phyloP scores from a whole-genome alignment of 495 filamentous ascomycete species.

The Viridothelium virens region DNA sequence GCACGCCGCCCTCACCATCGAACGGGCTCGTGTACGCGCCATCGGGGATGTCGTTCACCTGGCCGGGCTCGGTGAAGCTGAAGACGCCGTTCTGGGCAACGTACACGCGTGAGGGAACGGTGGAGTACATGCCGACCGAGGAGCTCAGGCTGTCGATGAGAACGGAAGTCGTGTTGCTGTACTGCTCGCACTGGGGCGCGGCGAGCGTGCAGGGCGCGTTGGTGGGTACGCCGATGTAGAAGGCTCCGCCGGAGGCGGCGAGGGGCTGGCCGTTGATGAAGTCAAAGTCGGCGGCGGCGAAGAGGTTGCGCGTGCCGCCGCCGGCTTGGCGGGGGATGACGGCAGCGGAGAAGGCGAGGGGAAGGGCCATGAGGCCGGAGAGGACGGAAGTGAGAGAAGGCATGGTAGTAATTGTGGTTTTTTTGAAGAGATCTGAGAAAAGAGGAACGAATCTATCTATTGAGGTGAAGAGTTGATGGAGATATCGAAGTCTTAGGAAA shows the following conservation, averaged over 20 bases:
- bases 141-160: conserved; percentile 10
- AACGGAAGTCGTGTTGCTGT: conserved; percentile 6
- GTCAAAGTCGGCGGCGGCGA: conserved; percentile 1
- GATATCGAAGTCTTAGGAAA: background rate
- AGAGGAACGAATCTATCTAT: background rate
- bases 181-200: conserved; percentile 12
- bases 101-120: background rate
- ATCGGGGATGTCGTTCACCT: background rate
- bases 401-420: conserved; percentile 1
- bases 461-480: background rate
- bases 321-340: background rate
- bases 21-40: conserved; percentile 1
- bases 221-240: conserved; percentile 11
- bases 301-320: background rate
- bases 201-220: conserved; percentile 8
- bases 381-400: conserved; percentile 1
- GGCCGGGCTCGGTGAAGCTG: conserved; percentile 5
- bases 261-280: conserved; percentile 9
- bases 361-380: conserved; percentile 4
- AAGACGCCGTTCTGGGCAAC: conserved; percentile 6
- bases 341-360: conserved; percentile 3
- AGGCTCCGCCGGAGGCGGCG: conserved; percentile 8
- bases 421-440: background rate
- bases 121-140: conserved; percentile 5
- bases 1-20: conserved; percentile 1